A percentile compares a stretch with the other conserved stretches of the same genome.
These are phyloP conservation scores for Coniella lustricola DNA, from an alignment of 2,329 filamentous ascomycete species.

Conservation along the genomic window DNA sequence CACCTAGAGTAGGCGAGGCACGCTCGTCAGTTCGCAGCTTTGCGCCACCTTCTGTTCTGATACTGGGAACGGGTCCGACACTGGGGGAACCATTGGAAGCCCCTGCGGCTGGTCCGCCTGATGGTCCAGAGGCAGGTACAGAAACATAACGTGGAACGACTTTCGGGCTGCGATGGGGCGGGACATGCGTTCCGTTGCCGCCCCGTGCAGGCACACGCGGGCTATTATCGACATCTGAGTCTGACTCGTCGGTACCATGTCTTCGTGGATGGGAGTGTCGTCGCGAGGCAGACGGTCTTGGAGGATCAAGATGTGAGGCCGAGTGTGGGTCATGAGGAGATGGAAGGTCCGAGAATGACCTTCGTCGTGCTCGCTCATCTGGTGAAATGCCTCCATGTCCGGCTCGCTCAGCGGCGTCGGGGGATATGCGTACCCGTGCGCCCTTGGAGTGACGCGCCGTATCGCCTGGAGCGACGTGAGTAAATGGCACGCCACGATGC, in stretches of 20 bases:
- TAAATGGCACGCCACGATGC: slow-evolving; percentile 30
- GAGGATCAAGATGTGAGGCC: slow-evolving; percentile 29
- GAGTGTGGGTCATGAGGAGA: slow-evolving; percentile 28
- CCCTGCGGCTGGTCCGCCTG: neutral
- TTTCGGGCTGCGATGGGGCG: slow-evolving; percentile 10
- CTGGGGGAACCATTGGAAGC: neutral
- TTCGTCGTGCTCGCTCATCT: slow-evolving; percentile 36
- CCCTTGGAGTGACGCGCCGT: slow-evolving; percentile 25
- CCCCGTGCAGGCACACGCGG: slow-evolving; percentile 18
- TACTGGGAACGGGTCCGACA: neutral
- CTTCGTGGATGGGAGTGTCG: slow-evolving; percentile 45
- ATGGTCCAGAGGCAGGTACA: slow-evolving; percentile 18
- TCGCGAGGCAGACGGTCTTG: slow-evolving; percentile 27
- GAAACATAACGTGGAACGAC: slow-evolving; percentile 18
- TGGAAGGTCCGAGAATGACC: slow-evolving; percentile 46
- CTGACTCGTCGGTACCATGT: slow-evolving; percentile 36
- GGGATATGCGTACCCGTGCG: slow-evolving; percentile 10
- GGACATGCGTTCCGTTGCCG: slow-evolving; percentile 6
- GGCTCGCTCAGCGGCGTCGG: slow-evolving; percentile 21
- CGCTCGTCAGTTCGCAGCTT: slow-evolving; percentile 19
- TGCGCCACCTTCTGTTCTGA: slow-evolving; percentile 8
- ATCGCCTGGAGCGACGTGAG: slow-evolving; percentile 34
- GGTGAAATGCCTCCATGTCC: slow-evolving; percentile 30
- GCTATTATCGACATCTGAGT: slow-evolving; percentile 23
- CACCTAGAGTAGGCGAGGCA: neutral